Base-by-base conservation (phyloP, 2,329 filamentous ascomycete species). In the Diaporthe sp. region DNA sequence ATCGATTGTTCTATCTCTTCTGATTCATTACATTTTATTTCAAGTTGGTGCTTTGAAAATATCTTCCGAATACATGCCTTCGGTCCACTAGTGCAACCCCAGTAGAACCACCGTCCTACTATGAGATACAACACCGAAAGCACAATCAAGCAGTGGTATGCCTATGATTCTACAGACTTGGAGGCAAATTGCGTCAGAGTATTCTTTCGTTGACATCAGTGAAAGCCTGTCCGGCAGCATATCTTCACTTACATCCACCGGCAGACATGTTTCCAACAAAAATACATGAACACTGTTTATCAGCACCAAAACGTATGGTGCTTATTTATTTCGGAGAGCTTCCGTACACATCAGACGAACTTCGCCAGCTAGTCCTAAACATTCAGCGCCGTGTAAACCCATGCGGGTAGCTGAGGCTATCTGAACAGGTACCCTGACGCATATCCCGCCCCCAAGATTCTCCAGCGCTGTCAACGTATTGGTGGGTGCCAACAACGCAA, bases 191-290 rank as follows among this genome's bases (percentile, higher is more conserved):
- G 2, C 42, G 42, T 19, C 42, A 6, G 22, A 47, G 19, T 47
- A 19, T 1, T 47, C 8, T 47, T 47, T 47, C 2, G 42, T 7
- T 19, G 42, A 47, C 42, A 22, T 22, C 10, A 17, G 10, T 28
- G 13, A 15, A 12, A 7, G 33, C n/a, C n/a, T 25, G n/a, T 12
- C 7, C 57, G 2, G 35, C 22, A 19, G 57, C 22, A 7, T 17
- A n/a, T 22, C 10, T 60, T 60, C n/a, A 60, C 12, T 15, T 5
- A 17, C 12, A 40, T 12, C 40, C 2, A 28, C 13, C 33, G 17
- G 15, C 7, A 28, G 35, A 40, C 7, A 28, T 35, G 4, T 28
- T 2, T 0, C 2, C 33, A 38, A n/a, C 0, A 28, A 1, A 40
- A 2, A 25, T 10, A 40, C 4, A 25, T n/a, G 10, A 7, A n/a